Base-by-base conservation (phyloP, 139 green algal species). In the Chlorella vulgaris region DNA sequence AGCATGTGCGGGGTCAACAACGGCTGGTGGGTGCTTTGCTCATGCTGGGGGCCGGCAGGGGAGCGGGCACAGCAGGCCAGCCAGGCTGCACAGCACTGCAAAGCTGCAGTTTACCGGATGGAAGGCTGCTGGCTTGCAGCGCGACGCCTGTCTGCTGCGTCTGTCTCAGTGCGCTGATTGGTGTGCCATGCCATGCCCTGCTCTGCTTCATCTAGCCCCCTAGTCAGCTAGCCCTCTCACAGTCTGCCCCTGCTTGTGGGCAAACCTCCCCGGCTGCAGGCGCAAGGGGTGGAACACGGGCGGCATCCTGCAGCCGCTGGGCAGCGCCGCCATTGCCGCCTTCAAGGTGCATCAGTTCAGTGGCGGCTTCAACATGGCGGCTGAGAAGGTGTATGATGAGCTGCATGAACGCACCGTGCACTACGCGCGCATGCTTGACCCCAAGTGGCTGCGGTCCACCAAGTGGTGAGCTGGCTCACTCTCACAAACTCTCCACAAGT, bases 331-430 rank as follows among this genome's bases (percentile, higher is more conserved):
- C 5, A 81, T 85, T 36, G 58, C 66, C 24, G 71, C 70, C 50
- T 89, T 91, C 82, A 83, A 81, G 74, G 80, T 87, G 19, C 86
- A 91, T 60, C 86, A 90, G 78, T 88, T 91, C 61, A 82, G 86
- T 35, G 88, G 88, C 26, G 88, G 88, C 1, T 88, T 91, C 70
- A 81, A 79, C 42, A 35, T 40, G 1, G 69, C 85, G 33, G 58
- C 47, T 36, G 66, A n/a, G 13, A 69, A 58, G 38, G 33, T 85
- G 39, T 85, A 82, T 18, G 62, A 78, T 39, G 51, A 66, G 26
- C 80, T 91, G 38, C 35, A 78, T 8, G 80, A 83, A 42, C 75
- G 22, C 39, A 89, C 84, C 22, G 51, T 84, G 33, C 88, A 91
- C 85, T 91, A 82, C 62, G 79, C 81, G 5, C 83, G 86, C 31